A percentile compares a stretch with the other conserved stretches of the same genome.
Evolutionary conservation across 805 yeast species (phyloP).

Genomic region (Ogataea kodamae): DNA sequence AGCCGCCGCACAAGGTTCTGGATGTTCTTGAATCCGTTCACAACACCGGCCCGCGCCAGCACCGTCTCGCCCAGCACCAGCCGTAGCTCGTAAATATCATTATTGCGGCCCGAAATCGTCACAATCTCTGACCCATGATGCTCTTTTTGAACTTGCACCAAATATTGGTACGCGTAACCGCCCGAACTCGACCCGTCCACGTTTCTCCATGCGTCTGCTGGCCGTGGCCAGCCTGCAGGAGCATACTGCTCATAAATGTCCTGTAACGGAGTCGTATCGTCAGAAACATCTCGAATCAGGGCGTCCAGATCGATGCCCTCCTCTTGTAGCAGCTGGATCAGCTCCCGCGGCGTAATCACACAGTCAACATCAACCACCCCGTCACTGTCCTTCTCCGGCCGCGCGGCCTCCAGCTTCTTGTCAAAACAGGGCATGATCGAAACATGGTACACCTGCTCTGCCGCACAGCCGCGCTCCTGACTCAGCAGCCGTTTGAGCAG

Average conservation of each 20-base stretch:
- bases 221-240: conserved; percentile 62
- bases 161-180: conserved; percentile 76
- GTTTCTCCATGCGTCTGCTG: conserved; percentile 61
- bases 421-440: conserved; percentile 97
- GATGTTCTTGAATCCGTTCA: conserved; percentile 91
- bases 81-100: conserved; percentile 70
- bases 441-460: conserved; percentile 61
- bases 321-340: conserved; percentile 67
- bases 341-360: conserved; percentile 87
- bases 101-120: conserved; percentile 62
- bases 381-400: conserved; percentile 40
- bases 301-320: conserved; percentile 38
- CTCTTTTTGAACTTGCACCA: conserved; percentile 37
- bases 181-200: conserved; percentile 85
- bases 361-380: conserved; percentile 73
- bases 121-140: conserved; percentile 28
- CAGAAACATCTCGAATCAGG: conserved; percentile 17
- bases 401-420: conserved; percentile 89
- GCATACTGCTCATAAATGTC: conserved; percentile 34
- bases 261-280: conserved; percentile 14
- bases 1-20: conserved; percentile 88
- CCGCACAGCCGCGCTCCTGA: conserved; percentile 29
- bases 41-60: conserved; percentile 58
- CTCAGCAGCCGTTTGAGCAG: conserved; percentile 55
- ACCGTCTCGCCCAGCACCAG: conserved; percentile 39